Base-by-base conservation (phyloP, 2,329 filamentous ascomycete species). In the Fusarium hainanense region DNA sequence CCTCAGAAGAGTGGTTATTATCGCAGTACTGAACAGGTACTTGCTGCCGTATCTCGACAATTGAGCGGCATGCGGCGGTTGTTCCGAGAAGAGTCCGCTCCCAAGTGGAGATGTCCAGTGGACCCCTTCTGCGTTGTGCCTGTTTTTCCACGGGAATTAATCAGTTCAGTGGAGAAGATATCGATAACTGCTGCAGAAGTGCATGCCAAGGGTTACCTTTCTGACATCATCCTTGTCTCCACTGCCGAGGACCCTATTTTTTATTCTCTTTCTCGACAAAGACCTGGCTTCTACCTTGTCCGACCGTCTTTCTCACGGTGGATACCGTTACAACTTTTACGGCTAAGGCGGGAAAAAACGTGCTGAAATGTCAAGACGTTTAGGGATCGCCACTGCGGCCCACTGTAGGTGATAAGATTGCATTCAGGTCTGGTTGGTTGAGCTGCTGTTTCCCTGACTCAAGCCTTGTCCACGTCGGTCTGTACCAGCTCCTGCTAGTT, bases 201-300 rank as follows among this genome's bases (percentile, higher is more conserved):
- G 47, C 56, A 54, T 63, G 60, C 60, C 56, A 54, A 58, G 63
- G 52, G 61, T 55, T 60, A 28, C 47, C 16, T 62, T 56, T 57
- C 61, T 71, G 69, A 71, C 69, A 71, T 71, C 69, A 71, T 71
- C 43, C 47, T 44, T 63, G 68, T 67, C 41, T 54, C 67, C 67
- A 69, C 62, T 66, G 25, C 61, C 54, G 63, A 27, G 47, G 58
- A 59, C 64, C 63, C 58, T 51, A 43, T 51, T 57, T 46, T 56
- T 20, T 34, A 32, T 25, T 32, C 25, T 32, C 41, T 18, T 23
- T 9, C 9, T 6, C 18, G 34, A 37, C 18, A n/a, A 6, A n/a
- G 34, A 11, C 34, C n/a, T 37, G 34, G 34, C 34, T 11, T 52
- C 27, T 27, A 43, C 27, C 21, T 54, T 54, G 32, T 54, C 54